Evolutionary conservation across 2,329 filamentous ascomycete species (phyloP), one percentile per base, ranked within the genome.

Genomic region (Curvularia sp.): DNA sequence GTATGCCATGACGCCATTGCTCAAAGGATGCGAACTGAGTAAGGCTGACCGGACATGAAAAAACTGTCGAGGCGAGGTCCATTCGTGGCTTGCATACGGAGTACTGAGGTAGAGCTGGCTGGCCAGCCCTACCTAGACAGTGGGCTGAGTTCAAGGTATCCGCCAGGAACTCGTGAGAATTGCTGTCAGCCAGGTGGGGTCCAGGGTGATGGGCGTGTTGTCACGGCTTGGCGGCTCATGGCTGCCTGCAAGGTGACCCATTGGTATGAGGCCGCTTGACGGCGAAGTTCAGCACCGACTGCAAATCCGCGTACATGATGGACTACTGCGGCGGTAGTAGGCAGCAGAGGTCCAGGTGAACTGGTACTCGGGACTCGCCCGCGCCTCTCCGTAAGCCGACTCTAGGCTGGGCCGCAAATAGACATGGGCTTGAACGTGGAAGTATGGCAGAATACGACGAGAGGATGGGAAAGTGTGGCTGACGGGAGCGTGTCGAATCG

Each of bases 161-260:
- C 31, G 53, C 49, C 43, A 54, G 52, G 47, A 31, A 31, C 24
- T 48, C 18, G 50, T 58, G 48, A 24, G 26, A 46, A 24, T 18
- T 18, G 50, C 22, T 41, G 47, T 65, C 57, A 67, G 62, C 63
- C 59, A 26, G 31, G 39, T 58, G 48, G 61, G 44, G 18, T 57
- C 38, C 51, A 57, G 8, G 43, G 42, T 18, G 33, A 24, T 35
- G 33, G 26, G 5, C 46, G 43, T 22, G 39, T 44, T 53, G n/a
- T 55, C 44, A 39, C 22, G 24, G 48, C 47, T 44, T 30, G 55
- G 26, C 20, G 5, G 35, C n/a, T 48, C 24, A 31, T 55, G 35
- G 46, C 55, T 39, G 47, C 38, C 42, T 57, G 55, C 54, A 61
- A 58, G 55, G 44, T 60, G 52, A 49, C 51, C 8, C 33, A 8